These are phyloP conservation scores for Endotrypanum monterogeii DNA, from an alignment of 208 protist genomes.

Conservation along the genomic window DNA sequence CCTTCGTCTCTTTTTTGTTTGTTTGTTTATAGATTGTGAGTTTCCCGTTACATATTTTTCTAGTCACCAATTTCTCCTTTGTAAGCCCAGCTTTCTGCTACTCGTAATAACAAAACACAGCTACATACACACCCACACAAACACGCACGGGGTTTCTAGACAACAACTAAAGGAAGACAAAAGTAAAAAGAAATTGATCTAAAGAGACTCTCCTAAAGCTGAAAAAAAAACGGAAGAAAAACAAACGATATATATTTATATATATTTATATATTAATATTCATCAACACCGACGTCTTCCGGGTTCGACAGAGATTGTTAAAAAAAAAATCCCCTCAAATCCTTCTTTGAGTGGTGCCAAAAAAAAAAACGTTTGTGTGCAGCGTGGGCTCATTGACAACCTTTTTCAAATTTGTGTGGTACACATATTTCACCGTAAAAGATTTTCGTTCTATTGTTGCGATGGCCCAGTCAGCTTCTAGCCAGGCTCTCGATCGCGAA, in stretches of 20 bases:
- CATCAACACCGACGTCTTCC: too few species aligned
- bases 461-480: conserved; percentile 21
- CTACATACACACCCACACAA: neutral
- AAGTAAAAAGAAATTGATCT: neutral
- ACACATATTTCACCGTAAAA: neutral
- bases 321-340: too few species aligned
- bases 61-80: neutral
- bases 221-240: too few species aligned
- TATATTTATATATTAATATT: too few species aligned
- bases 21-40: neutral
- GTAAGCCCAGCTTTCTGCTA: neutral
- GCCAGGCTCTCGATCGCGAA: conserved; percentile 27
- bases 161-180: too few species aligned
- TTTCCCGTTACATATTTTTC: neutral
- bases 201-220: too few species aligned
- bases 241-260: too few species aligned
- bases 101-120: neutral
- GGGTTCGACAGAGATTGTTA: too few species aligned
- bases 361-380: neutral
- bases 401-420: neutral
- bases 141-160: too few species aligned
- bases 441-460: neutral
- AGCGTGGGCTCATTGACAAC: neutral
- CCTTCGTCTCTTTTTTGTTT: neutral
- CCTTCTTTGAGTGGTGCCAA: too few species aligned